phyloP scores from a whole-genome alignment of 352 stramenopile genomes.

The Pythium monospermum region DNA sequence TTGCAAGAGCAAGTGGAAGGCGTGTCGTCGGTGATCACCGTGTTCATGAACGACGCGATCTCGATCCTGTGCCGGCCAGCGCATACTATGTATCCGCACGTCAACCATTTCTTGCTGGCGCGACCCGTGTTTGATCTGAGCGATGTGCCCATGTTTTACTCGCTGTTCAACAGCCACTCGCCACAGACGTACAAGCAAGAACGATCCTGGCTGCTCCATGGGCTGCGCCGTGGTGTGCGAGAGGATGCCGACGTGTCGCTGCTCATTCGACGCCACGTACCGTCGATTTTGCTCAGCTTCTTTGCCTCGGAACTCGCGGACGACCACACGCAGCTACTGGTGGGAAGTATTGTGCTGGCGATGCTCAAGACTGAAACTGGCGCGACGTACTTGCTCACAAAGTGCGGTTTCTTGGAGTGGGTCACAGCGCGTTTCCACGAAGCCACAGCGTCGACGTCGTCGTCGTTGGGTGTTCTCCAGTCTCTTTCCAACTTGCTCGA shows the following conservation, averaged over 20 bases:
- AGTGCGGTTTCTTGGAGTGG: constrained; percentile 64
- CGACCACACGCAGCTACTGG: constrained; percentile 68
- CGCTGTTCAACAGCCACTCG: constrained; percentile 77
- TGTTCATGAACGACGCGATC: constrained; percentile 80
- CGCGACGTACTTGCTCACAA: constrained; percentile 51
- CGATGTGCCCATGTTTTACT: constrained; percentile 88
- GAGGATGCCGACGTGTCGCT: constrained; percentile 61
- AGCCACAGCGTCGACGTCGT: constrained; percentile 13
- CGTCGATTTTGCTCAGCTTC: constrained; percentile 79
- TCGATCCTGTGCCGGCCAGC: constrained; percentile 58
- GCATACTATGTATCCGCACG: constrained; percentile 67
- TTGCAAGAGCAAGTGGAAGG: constrained; percentile 41
- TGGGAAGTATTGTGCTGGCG: constrained; percentile 52
- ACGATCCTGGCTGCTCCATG: constrained; percentile 79
- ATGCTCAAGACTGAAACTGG: constrained; percentile 46
- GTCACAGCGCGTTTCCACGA: constrained; percentile 34
- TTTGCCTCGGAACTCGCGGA: constrained; percentile 71
- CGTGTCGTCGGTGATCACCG: constrained; percentile 71
- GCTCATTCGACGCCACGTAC: constrained; percentile 71
- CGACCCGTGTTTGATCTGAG: constrained; percentile 68
- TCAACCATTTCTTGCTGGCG: constrained; percentile 85
- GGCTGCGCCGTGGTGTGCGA: constrained; percentile 60
- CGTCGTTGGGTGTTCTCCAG: constrained; percentile 24
- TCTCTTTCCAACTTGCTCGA: constrained; percentile 40
- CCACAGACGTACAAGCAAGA: constrained; percentile 74